Evolutionary conservation across 371 early-diverging fungal species (phyloP).

Genomic region (Mucor circinelloides): DNA sequence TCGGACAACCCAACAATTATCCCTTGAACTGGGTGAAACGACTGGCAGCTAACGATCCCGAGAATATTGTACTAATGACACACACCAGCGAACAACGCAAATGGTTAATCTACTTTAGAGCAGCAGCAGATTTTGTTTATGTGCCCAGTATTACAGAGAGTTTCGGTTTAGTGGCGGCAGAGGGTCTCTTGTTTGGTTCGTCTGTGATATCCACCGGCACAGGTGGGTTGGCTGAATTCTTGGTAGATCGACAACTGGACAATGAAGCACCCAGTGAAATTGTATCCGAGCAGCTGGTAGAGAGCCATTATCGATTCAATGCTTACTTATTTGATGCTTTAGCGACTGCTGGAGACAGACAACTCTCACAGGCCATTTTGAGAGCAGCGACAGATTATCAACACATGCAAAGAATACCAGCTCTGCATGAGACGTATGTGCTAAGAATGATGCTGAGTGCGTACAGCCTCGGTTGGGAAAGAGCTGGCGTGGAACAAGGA

Average conservation of each 20-base stretch:
- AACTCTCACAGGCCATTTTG: slow-evolving; percentile 45
- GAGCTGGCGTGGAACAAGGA: slow-evolving; percentile 31
- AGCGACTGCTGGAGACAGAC: not conserved
- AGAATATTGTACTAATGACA: slow-evolving; percentile 50
- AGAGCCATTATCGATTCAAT: slow-evolving; percentile 46
- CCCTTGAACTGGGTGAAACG: slow-evolving; percentile 47
- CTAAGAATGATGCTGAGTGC: slow-evolving; percentile 51
- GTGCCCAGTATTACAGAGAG: slow-evolving; percentile 65
- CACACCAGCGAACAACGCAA: slow-evolving; percentile 46
- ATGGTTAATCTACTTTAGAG: slow-evolving; percentile 57
- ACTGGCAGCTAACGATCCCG: slow-evolving; percentile 43
- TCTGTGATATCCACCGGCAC: slow-evolving; percentile 61
- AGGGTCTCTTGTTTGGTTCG: slow-evolving; percentile 66
- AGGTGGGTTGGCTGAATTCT: slow-evolving; percentile 60
- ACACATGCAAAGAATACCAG: slow-evolving; percentile 19
- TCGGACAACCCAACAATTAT: slow-evolving; percentile 65
- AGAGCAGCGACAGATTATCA: slow-evolving; percentile 49
- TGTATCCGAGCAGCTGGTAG: slow-evolving; percentile 18
- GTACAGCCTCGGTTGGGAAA: slow-evolving; percentile 52
- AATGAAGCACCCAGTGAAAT: slow-evolving; percentile 14
- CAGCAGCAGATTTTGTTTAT: slow-evolving; percentile 65
- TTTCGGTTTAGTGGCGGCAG: slow-evolving; percentile 66
- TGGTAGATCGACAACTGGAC: slow-evolving; percentile 48
- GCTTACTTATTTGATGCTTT: slow-evolving; percentile 57
- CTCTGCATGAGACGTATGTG: slow-evolving; percentile 44